Evolutionary conservation across 768 basidiomycete genomes (phyloP).

Genomic region (Termitomyces sp.): DNA sequence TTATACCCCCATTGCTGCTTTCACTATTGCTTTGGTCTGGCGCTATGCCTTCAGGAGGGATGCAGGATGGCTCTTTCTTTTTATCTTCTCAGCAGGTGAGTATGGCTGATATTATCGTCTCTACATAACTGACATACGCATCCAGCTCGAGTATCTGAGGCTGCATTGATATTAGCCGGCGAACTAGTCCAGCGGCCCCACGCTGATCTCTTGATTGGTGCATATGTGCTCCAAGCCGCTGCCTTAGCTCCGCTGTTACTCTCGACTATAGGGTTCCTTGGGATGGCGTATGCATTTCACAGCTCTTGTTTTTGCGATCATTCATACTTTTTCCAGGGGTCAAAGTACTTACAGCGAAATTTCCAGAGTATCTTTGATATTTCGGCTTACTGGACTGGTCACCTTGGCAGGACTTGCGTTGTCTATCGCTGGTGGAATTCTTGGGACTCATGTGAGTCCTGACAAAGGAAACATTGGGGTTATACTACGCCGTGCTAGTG

Average conservation of each 20-base stretch:
- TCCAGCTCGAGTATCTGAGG: slow-evolving; percentile 53
- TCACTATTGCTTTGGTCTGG: slow-evolving; percentile 39
- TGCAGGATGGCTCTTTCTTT: slow-evolving; percentile 66
- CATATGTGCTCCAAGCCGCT: slow-evolving; percentile 44
- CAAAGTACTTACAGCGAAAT: slow-evolving; percentile 49
- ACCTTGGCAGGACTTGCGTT: slow-evolving; percentile 35
- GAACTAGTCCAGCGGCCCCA: slow-evolving; percentile 36
- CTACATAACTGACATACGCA: not conserved
- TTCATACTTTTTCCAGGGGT: slow-evolving; percentile 30
- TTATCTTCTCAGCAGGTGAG: slow-evolving; percentile 54
- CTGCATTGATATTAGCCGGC: slow-evolving; percentile 50
- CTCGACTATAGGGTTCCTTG: slow-evolving; percentile 42
- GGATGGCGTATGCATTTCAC: slow-evolving; percentile 35
- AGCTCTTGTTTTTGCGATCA: slow-evolving; percentile 8
- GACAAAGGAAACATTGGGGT: slow-evolving; percentile 27
- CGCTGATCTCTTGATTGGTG: slow-evolving; percentile 43
- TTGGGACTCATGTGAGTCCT: slow-evolving; percentile 32
- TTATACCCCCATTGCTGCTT: slow-evolving; percentile 48
- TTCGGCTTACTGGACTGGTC: slow-evolving; percentile 31
- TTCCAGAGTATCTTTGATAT: slow-evolving; percentile 30
- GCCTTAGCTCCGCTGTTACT: slow-evolving; percentile 36
- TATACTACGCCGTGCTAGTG: slow-evolving; percentile 37
- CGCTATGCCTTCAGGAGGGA: slow-evolving; percentile 54
- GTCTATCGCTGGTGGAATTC: slow-evolving; percentile 39
- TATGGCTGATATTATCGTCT: not conserved